Evolutionary conservation across 2,329 filamentous ascomycete genomes (phyloP).

Genomic region (Aspergillus fumigatus): DNA sequence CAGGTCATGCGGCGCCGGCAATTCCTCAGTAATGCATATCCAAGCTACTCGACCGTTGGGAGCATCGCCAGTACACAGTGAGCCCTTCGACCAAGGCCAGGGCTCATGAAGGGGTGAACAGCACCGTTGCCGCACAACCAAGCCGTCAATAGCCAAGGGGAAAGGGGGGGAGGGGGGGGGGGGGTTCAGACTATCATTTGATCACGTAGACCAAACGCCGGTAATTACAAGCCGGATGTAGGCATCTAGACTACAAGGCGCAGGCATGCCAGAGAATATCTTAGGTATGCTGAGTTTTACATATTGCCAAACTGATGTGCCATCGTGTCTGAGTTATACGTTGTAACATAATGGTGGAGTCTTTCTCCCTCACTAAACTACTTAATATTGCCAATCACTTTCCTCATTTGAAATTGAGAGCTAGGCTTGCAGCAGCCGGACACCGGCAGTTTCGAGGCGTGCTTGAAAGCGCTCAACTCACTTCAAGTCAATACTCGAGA

Average conservation of each 20-base stretch:
- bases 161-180: too few relatives aligned
- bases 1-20: not conserved
- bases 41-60: not conserved
- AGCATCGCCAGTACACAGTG: not conserved
- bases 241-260: not conserved
- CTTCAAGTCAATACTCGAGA: conserved; percentile 29
- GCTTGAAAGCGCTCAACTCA: not conserved
- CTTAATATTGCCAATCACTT: not conserved
- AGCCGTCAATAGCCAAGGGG: not conserved
- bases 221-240: not conserved
- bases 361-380: not conserved
- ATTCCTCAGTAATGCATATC: not conserved
- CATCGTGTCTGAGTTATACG: not conserved
- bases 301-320: not conserved
- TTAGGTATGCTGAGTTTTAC: not conserved
- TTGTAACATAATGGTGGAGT: not conserved
- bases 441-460: not conserved
- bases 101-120: not conserved
- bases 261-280: not conserved
- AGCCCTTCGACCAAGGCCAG: conserved; percentile 2
- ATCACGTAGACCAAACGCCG: not conserved
- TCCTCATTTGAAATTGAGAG: not conserved
- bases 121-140: not conserved
- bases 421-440: not conserved
- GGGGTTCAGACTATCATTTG: not conserved